Evolutionary conservation across 2,329 filamentous ascomycete species (phyloP), one percentile per base, ranked within the genome.

Genomic region (Aspergillus flavus): DNA sequence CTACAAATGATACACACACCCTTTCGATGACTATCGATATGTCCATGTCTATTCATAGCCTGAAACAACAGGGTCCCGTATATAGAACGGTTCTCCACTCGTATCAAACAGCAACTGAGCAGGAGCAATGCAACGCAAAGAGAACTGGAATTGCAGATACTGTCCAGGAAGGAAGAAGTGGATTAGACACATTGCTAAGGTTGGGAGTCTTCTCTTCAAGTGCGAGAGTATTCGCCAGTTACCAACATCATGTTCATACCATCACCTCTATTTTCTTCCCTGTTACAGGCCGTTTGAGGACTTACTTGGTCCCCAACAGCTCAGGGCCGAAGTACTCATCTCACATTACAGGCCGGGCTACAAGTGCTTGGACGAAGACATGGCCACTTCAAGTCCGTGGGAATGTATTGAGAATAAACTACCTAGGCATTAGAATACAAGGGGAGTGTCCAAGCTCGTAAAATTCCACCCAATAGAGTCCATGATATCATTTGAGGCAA

Each of bases 371-470:
- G 16, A n/a, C 39, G 7, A 41, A n/a, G 19, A 19, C 39, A 14
- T 52, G 26, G 14, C 11, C 32, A 21, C 48, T 32, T 32, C 19
- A n/a, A 52, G 48, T 52, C 48, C 48, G 9, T 52, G 48, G 48
- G 26, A 41, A 23, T 55, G 21, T 55, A 55, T 39, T 39, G 61
- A 55, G 53, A 23, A 46, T 53, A 59, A 57, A 63, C 64, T 64
- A 67, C 68, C 63, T 69, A 71, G 57, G 61, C 59, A 67, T 61
- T 74, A 74, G 61, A 75, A 64, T 75, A 75, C 72, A 76, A 68
- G 61, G 66, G 65, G 68, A 66, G 57, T 67, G 63, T 69, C 70
- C 68, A 71, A 73, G 66, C 59, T 65, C 63, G 65, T 69, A 63
- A 63, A 61, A 57, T 36, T 66, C 62, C 69, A 66, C 65, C 65